Conservation (phyloP, 108 stramenopile species). For the Skeletonema marinoi region DNA sequence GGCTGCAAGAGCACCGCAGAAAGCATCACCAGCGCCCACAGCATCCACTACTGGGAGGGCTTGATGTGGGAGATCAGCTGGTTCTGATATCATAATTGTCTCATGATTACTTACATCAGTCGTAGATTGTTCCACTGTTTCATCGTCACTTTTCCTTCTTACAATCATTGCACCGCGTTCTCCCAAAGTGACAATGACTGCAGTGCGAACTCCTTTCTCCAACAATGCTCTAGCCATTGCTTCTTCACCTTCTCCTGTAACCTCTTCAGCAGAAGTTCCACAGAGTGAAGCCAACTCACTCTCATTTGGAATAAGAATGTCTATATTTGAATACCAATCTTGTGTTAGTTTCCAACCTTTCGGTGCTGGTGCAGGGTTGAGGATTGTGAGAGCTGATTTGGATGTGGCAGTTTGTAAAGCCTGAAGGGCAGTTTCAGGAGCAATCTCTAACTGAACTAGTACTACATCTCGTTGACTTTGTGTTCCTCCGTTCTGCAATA, state of each 20-base stretch:
- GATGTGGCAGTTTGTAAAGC: constrained; percentile 66
- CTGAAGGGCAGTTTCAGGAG: constrained; percentile 63
- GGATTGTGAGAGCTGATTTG: constrained; percentile 49
- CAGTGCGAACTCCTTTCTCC: constrained; percentile 59
- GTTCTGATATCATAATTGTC: constrained; percentile 53
- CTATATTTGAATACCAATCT: constrained; percentile 69
- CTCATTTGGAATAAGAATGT: constrained; percentile 86
- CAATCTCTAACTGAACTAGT: constrained; percentile 80
- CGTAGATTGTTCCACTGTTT: neutral
- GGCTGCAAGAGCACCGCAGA: constrained; percentile 79
- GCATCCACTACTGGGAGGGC: constrained; percentile 78
- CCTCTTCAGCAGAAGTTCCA: constrained; percentile 19
- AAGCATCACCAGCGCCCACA: constrained; percentile 88
- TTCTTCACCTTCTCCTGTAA: constrained; percentile 50
- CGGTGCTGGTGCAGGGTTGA: constrained; percentile 65
- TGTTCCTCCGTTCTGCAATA: constrained; percentile 12
- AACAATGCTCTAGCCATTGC: constrained; percentile 66
- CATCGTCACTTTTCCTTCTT: constrained; percentile 22
- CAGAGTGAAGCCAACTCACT: constrained; percentile 64
- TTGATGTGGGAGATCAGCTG: constrained; percentile 59
- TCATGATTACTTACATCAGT: neutral
- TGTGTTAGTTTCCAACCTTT: constrained; percentile 38
- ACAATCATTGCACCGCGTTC: constrained; percentile 84
- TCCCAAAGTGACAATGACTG: constrained; percentile 84
- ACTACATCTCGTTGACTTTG: constrained; percentile 53